Evolutionary conservation across 169 alveolate genomes (phyloP).

Genomic region (Besnoitia besnoiti): DNA sequence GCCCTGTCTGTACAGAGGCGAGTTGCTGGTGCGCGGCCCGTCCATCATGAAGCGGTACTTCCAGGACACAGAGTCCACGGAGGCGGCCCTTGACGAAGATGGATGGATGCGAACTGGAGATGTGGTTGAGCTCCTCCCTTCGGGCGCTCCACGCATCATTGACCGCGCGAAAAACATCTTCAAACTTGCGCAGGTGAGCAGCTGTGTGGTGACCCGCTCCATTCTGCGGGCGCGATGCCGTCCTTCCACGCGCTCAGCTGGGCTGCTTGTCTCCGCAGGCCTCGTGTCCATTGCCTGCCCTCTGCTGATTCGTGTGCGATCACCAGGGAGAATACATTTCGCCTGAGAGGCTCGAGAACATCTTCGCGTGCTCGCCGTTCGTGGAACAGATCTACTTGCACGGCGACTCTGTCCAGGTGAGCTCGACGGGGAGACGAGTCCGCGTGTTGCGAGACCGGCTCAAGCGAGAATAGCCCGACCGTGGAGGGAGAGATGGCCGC

Average conservation of each 20-base stretch:
- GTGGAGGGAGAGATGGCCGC: too few species aligned
- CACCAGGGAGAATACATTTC: conserved; percentile 91
- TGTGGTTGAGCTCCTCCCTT: conserved; percentile 79
- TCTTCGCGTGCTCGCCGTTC: conserved; percentile 77
- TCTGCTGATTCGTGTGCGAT: not conserved
- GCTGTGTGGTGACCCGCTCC: too few species aligned
- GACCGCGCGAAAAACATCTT: conserved; percentile 91
- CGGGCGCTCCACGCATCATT: conserved; percentile 87
- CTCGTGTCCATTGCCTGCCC: not conserved
- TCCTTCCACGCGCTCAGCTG: not conserved
- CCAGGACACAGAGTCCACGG: conserved; percentile 74
- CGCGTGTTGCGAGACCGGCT: too few species aligned
- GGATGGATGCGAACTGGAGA: conserved; percentile 95
- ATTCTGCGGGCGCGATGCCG: not conserved
- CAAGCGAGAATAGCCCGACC: too few species aligned
- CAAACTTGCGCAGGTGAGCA: conserved; percentile 71
- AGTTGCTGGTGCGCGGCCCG: conserved; percentile 80
- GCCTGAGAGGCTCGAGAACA: conserved; percentile 90
- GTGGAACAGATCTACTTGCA: conserved; percentile 86
- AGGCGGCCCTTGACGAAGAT: conserved; percentile 84
- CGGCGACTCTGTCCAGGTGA: conserved; percentile 86
- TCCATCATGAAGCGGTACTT: conserved; percentile 57
- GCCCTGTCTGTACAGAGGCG: conserved; percentile 78
- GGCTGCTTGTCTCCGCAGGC: not conserved
- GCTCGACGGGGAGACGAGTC: not conserved